phyloP scores from a whole-genome alignment of 306 rosid species.

The Prunus mira region DNA sequence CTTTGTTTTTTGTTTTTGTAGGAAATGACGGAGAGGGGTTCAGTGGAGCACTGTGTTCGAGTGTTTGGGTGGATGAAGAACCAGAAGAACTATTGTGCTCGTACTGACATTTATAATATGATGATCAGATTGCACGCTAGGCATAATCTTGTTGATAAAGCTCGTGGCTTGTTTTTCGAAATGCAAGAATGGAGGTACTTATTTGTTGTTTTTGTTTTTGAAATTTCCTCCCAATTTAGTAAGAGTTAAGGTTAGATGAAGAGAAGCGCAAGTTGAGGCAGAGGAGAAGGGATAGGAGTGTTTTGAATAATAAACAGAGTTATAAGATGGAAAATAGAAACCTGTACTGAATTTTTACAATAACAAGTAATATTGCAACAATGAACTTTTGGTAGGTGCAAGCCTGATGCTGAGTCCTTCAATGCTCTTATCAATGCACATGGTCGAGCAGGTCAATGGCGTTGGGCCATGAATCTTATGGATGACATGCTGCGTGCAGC shows the following conservation, averaged over 20 bases:
- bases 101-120: constrained; percentile 83
- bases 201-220: neutral
- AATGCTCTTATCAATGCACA: constrained; percentile 87
- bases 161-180: constrained; percentile 96
- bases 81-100: constrained; percentile 76
- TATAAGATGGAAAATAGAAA: neutral
- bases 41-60: constrained; percentile 62
- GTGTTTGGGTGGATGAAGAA: constrained; percentile 85
- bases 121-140: constrained; percentile 83
- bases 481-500: constrained; percentile 95
- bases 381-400: constrained; percentile 57
- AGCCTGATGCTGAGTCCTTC: constrained; percentile 89
- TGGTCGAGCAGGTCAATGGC: constrained; percentile 93
- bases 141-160: constrained; percentile 73
- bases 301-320: neutral
- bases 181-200: constrained; percentile 88
- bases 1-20: constrained; percentile 17
- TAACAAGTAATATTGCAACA: neutral
- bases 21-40: constrained; percentile 75
- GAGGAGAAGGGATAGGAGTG: neutral
- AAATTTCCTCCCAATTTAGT: neutral
- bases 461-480: constrained; percentile 97
- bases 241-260: neutral
- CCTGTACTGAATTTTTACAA: neutral
- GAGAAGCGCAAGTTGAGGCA: neutral